Base-by-base conservation (phyloP, 2,329 filamentous ascomycete genomes). In the Talaromyces albobiverticillius region DNA sequence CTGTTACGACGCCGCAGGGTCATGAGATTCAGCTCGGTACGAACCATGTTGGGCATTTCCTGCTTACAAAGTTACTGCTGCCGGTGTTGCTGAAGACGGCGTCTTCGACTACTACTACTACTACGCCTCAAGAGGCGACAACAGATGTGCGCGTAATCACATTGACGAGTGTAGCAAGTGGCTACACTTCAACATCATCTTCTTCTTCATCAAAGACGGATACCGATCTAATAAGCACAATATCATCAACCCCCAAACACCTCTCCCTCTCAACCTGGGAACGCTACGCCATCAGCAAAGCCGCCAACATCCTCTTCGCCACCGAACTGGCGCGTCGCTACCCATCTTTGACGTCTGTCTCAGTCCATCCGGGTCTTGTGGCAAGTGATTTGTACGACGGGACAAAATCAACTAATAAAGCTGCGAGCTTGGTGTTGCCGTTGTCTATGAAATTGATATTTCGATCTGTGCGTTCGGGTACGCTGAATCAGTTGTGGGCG, bases 221-320 rank as follows among this genome's bases (percentile, higher is more conserved):
- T 3, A 18, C 6, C 16, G 14, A 26, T 57, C 63, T 40, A 8
- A 40, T 40, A 22, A 9, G 6, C 36, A 40, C 36, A 20, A 22
- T 40, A 22, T 20, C 36, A 20, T 40, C 36, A 29, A 25, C 36
- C 16, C 22, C 29, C 4, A 11, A 20, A 8, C 41, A 46, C 31
- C 34, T 52, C 31, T 20, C 41, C 16, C 54, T 62, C 4, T 73
- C 70, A 31, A 71, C 74, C 3, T 78, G 73, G 70, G 63, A 67
- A 2, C 76, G 77, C 1, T 83, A 82, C 59, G 76, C 70, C 8
- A 74, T 76, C n/a, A 77, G 74, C 55, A 82, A 81, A 61, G 70
- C 77, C 0, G 79, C 77, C 2, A 79, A 78, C 50, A 71, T 80
- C 25, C 62, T 79, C 4, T 76, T 76, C 45, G 76, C 76, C 2